phyloP scores from a whole-genome alignment of 2,329 filamentous ascomycete species.

The Parasarocladium wereldwijsianum region DNA sequence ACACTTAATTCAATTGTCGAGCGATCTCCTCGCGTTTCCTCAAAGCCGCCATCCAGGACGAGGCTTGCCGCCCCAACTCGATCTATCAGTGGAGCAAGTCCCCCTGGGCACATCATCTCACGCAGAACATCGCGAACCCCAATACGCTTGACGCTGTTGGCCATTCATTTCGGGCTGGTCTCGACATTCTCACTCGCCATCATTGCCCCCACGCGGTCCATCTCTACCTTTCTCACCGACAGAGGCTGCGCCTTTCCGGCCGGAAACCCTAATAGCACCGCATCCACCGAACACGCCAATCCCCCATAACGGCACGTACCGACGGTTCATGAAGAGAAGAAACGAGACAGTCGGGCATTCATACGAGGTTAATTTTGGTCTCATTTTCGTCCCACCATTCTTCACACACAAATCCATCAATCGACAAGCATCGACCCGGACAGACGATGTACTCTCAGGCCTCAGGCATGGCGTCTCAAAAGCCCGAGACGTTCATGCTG shows the following conservation, averaged over 20 bases:
- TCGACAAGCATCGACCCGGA: conserved; percentile 12
- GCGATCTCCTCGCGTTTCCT: conserved; percentile 10
- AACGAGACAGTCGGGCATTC: no score
- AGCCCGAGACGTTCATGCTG: conserved; percentile 97
- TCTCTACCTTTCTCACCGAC: neutral
- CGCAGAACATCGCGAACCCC: conserved; percentile 13
- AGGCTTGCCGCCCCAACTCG: conserved; percentile 1
- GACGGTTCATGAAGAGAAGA: no score
- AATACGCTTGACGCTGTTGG: conserved; percentile 32
- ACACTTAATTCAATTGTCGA: conserved; percentile 6
- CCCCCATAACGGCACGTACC: no score
- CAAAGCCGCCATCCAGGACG: conserved; percentile 5
- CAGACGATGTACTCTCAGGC: conserved; percentile 63
- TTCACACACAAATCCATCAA: no score
- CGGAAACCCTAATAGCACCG: no score
- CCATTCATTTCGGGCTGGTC: conserved; percentile 30
- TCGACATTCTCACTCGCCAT: conserved; percentile 20
- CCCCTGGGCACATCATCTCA: conserved; percentile 13
- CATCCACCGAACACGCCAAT: no score
- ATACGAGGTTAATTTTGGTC: no score
- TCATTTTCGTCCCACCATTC: no score
- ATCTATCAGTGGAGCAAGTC: neutral
- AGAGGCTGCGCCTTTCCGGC: conserved; percentile 3
- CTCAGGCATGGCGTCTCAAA: conserved; percentile 81
- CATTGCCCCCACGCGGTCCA: conserved; percentile 1